Evolutionary conservation across 352 stramenopile genomes (phyloP).

Genomic region (Pythium aristosporum): DNA sequence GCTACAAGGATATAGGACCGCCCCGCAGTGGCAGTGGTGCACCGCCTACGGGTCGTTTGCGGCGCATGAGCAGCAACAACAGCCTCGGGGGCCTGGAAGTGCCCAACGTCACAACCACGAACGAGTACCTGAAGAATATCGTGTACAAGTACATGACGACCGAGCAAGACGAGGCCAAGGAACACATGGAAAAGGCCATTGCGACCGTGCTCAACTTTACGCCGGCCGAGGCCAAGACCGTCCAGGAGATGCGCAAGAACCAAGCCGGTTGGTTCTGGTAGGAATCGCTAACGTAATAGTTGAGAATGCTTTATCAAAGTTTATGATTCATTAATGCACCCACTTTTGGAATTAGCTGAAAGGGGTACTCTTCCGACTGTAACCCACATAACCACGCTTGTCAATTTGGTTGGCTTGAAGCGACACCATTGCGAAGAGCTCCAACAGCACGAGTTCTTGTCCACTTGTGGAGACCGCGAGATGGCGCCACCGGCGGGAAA

Average conservation of each 20-base stretch:
- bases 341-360: conserved; percentile 2
- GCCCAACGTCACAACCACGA: conserved; percentile 77
- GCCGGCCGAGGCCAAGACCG: conserved; percentile 52
- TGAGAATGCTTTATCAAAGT: conserved; percentile 8
- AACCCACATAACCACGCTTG: conserved; percentile 10
- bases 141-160: conserved; percentile 91
- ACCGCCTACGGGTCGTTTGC: conserved; percentile 31
- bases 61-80: conserved; percentile 79
- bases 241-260: conserved; percentile 59
- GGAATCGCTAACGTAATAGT: conserved; percentile 2
- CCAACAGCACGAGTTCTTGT: conserved; percentile 2
- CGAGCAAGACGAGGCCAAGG: conserved; percentile 80
- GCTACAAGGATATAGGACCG: conserved; percentile 37
- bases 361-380: neutral
- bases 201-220: conserved; percentile 87
- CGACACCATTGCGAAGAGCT: conserved; percentile 27
- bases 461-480: conserved; percentile 4
- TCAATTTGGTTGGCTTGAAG: conserved; percentile 28
- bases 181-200: conserved; percentile 90
- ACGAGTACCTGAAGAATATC: conserved; percentile 91
- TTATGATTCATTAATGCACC: neutral
- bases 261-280: conserved; percentile 74
- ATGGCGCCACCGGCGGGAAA: conserved; percentile 36
- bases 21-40: conserved; percentile 15
- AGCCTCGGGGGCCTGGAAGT: conserved; percentile 79